Evolutionary conservation across 176 grass and related monocot genomes (phyloP).

Genomic region (Bothriochloa decipiens): DNA sequence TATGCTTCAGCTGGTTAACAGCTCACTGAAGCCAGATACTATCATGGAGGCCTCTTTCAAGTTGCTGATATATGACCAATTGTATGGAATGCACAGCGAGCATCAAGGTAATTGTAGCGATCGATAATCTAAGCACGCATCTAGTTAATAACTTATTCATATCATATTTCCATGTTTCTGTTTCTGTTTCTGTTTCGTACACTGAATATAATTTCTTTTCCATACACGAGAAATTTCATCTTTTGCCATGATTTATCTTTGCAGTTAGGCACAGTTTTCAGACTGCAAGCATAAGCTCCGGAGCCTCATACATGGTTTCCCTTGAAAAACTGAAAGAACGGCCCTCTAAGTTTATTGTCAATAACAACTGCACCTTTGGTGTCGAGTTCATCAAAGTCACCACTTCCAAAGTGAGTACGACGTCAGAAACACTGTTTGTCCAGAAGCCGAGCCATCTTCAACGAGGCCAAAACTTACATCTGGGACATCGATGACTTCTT

Average conservation of each 20-base stretch:
- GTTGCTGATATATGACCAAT: constrained; percentile 29
- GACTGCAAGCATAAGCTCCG: constrained; percentile 17
- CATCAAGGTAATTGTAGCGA: constrained; percentile 5
- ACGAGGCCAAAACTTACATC: constrained; percentile 1
- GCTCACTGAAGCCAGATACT: neutral
- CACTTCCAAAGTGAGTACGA: constrained; percentile 9
- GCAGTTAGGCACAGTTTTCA: constrained; percentile 42
- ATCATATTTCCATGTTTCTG: neutral
- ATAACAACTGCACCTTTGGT: constrained; percentile 37
- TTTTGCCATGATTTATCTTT: neutral
- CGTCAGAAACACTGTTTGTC: constrained; percentile 20
- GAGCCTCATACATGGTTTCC: constrained; percentile 40
- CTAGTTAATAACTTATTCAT: neutral
- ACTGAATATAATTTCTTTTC: neutral
- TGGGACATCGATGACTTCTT: constrained; percentile 41
- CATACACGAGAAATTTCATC: neutral
- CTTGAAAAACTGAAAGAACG: constrained; percentile 14
- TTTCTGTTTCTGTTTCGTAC: neutral
- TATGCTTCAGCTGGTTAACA: neutral
- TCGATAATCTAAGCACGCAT: neutral
- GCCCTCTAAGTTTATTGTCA: constrained; percentile 29
- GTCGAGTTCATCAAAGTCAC: constrained; percentile 40
- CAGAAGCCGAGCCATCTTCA: constrained; percentile 29
- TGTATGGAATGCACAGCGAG: constrained; percentile 29
- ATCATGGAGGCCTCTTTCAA: constrained; percentile 34